Conservation (phyloP, 352 stramenopile genomes). For the Pythium brassicae region DNA sequence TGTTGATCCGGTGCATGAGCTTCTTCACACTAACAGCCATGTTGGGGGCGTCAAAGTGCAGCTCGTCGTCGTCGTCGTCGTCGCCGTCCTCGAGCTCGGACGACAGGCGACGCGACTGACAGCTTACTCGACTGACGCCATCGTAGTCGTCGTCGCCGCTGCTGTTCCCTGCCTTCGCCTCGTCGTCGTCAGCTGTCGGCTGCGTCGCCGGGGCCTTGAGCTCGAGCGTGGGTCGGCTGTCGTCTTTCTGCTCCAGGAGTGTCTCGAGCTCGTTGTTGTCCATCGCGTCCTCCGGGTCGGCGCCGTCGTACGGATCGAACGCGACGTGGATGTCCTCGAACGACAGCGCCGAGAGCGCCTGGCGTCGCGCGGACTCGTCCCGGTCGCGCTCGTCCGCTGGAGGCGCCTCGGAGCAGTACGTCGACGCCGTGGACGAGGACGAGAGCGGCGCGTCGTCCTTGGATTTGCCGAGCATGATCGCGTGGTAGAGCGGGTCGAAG, state of each 20-base stretch:
- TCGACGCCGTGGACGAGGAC: background rate
- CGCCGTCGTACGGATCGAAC: slow-evolving; percentile 15
- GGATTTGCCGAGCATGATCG: slow-evolving; percentile 13
- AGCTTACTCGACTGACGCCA: background rate
- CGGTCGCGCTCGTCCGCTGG: background rate
- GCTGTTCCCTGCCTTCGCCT: background rate
- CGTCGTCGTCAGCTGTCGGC: background rate
- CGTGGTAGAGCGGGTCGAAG: slow-evolving; percentile 17
- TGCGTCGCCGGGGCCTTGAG: slow-evolving; percentile 1
- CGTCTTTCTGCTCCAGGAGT: slow-evolving; percentile 12
- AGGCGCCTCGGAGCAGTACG: background rate
- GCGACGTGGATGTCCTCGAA: slow-evolving; percentile 14
- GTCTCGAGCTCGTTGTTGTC: slow-evolving; percentile 21
- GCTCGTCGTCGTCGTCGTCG: slow-evolving; percentile 7
- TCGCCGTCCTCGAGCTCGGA: slow-evolving; percentile 1
- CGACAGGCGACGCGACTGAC: background rate
- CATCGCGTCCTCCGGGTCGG: slow-evolving; percentile 12
- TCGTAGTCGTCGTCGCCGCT: slow-evolving; percentile 3
- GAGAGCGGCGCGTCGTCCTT: slow-evolving; percentile 8
- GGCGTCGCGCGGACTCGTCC: slow-evolving; percentile 3
- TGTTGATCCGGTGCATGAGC: slow-evolving; percentile 18
- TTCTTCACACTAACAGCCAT: slow-evolving; percentile 13
- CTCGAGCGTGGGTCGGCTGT: slow-evolving; percentile 3
- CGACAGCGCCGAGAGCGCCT: slow-evolving; percentile 6
- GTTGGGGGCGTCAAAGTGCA: slow-evolving; percentile 13